phyloP scores from a whole-genome alignment of 495 filamentous ascomycete species.

The Penicillium macrosclerotiorum region DNA sequence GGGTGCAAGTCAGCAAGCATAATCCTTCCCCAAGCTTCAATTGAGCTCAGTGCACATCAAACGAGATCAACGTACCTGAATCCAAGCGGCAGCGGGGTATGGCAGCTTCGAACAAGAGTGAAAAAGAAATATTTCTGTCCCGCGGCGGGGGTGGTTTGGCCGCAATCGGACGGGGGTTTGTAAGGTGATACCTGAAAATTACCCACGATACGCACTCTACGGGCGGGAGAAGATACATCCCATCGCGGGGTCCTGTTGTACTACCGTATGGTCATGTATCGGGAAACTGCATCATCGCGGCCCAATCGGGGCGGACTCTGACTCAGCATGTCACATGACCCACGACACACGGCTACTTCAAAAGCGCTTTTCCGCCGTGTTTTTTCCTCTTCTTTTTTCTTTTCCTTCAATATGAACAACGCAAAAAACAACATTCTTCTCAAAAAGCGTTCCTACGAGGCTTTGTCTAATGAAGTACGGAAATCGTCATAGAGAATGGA shows the following conservation, averaged over 20 bases:
- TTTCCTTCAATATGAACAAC: constrained; percentile 62
- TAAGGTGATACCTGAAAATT: too few species aligned
- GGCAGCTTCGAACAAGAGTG: constrained; percentile 16
- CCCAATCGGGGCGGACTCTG: not conserved
- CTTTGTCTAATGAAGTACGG: constrained; percentile 56
- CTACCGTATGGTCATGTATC: too few species aligned
- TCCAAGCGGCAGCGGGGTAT: constrained; percentile 17
- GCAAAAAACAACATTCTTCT: constrained; percentile 63
- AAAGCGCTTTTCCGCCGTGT: constrained; percentile 14
- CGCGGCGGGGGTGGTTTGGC: constrained; percentile 24
- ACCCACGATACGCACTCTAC: too few species aligned
- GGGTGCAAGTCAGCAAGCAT: constrained; percentile 6
- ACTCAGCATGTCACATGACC: constrained; percentile 19
- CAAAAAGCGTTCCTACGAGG: constrained; percentile 63
- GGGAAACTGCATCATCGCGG: not conserved
- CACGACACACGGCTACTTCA: not conserved
- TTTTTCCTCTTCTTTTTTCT: constrained; percentile 29
- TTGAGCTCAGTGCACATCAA: not conserved
- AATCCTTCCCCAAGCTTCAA: not conserved
- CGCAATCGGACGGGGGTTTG: constrained; percentile 22
- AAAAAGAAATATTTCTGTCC: constrained; percentile 26
- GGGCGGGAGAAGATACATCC: constrained; percentile 1
- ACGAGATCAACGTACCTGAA: constrained; percentile 15
- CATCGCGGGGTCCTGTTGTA: too few species aligned
- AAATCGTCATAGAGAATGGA: constrained; percentile 68